Conservation (phyloP, 768 basidiomycete species). For the Lactifluus volemus region DNA sequence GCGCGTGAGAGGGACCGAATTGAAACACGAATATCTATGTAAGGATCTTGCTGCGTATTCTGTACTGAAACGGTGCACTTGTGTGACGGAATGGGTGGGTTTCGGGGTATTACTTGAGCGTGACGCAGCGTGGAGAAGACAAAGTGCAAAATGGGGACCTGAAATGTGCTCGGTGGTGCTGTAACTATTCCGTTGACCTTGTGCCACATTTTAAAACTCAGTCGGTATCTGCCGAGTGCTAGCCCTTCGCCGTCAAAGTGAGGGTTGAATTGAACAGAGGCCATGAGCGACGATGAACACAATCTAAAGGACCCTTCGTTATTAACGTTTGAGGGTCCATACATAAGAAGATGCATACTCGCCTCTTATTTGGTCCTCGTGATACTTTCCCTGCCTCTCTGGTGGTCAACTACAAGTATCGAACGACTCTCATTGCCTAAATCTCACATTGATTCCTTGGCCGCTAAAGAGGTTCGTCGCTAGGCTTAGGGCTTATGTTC, state of each 20-base stretch:
- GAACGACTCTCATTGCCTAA: conserved; percentile 65
- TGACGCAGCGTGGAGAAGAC: conserved; percentile 2
- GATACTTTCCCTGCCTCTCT: conserved; percentile 72
- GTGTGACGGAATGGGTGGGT: neutral
- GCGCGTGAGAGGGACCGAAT: neutral
- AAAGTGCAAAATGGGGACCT: neutral
- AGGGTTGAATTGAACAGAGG: no score
- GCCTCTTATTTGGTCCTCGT: conserved; percentile 72
- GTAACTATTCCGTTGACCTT: neutral
- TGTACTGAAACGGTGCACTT: neutral
- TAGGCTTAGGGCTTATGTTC: neutral
- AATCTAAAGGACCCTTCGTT: conserved; percentile 9
- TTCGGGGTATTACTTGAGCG: conserved; percentile 1
- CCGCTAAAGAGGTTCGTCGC: conserved; percentile 13
- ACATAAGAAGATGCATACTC: conserved; percentile 48
- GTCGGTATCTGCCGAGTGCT: neutral
- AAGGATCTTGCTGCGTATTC: neutral
- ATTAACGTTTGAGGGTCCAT: conserved; percentile 8
- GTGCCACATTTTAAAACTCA: conserved; percentile 10
- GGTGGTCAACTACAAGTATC: conserved; percentile 93
- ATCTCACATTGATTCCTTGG: conserved; percentile 7
- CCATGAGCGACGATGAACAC: neutral
- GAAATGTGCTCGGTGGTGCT: neutral
- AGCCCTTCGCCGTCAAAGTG: no score
- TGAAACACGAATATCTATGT: neutral